Evolutionary conservation across 352 stramenopile species (phyloP), one percentile per base, ranked within the genome.

Genomic region (Phytophthora chlamydospora): DNA sequence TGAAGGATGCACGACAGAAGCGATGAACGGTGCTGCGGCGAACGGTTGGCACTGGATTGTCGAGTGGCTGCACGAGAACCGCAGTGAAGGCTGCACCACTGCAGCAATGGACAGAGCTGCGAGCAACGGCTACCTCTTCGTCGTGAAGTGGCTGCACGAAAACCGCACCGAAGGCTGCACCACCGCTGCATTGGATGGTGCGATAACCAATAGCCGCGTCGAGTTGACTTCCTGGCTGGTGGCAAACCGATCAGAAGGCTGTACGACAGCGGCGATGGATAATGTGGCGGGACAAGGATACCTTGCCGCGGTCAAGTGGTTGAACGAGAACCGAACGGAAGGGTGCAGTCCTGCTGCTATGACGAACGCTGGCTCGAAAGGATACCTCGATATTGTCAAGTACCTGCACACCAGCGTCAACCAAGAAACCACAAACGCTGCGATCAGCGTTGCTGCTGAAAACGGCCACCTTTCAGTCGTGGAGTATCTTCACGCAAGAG

Each of bases 181-280:
- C 1, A 45, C 41, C 4, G 44, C 29, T 11, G 58, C 58, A 11
- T 61, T 66, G 58, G 49, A 61, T 17, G 21, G 16, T 11, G 58
- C 43, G 3, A 50, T 17, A 6, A 33, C 27, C 11, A 16, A 51
- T 13, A 43, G 49, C 9, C 12, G 44, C 2, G 27, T 45, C 1
- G 34, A 55, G 4, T 4, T 55, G 11, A 24, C 21, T 24, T 24
- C 21, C 17, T 66, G 43, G 54, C 31, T 70, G 31, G 42, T 61
- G 16, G 2, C 54, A 33, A 45, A 61, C 17, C 58, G 58, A 3
- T 42, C 31, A 1, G 64, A 72, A 41, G 64, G 64, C 8, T 72
- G 64, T 24, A 42, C 50, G 1, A 57, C 44, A 9, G 50, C 35
- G n/a, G 52, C 64, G 16, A 73, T 73, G 58, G 58, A 68, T 13